These are phyloP conservation scores for Fonsecaea erecta DNA, from an alignment of 2,329 filamentous ascomycete species.

Conservation along the genomic window DNA sequence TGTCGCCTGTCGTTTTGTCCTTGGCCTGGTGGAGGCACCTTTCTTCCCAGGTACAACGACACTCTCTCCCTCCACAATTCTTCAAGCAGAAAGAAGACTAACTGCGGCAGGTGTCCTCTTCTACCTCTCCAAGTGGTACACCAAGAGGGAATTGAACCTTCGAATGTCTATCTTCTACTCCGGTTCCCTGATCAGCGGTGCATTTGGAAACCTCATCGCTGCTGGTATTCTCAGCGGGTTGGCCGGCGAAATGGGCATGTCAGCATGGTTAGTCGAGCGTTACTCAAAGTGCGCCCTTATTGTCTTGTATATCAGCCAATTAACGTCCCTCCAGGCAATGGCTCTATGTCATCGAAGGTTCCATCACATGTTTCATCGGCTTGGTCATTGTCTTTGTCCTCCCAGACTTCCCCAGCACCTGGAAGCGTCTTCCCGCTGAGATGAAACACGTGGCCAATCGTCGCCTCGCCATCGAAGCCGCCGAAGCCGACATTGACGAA, in stretches of 20 bases:
- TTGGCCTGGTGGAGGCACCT: slow-evolving; percentile 53
- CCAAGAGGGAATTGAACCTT: slow-evolving; percentile 60
- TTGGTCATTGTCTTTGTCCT: slow-evolving; percentile 43
- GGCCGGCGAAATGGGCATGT: slow-evolving; percentile 61
- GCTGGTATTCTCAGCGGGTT: slow-evolving; percentile 55
- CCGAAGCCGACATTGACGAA: slow-evolving; percentile 56
- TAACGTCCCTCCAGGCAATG: slow-evolving; percentile 49
- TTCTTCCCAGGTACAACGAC: slow-evolving; percentile 46
- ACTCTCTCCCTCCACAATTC: background rate
- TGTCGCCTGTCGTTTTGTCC: slow-evolving; percentile 49
- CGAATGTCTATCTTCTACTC: slow-evolving; percentile 63
- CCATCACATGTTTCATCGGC: slow-evolving; percentile 51
- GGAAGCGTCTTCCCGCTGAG: slow-evolving; percentile 49
- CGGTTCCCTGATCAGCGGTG: slow-evolving; percentile 57
- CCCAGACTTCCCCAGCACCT: slow-evolving; percentile 52
- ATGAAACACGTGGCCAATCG: slow-evolving; percentile 54
- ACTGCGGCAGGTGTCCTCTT: slow-evolving; percentile 55
- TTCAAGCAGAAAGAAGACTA: background rate
- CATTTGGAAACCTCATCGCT: slow-evolving; percentile 61
- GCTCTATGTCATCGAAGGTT: slow-evolving; percentile 64
- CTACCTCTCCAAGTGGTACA: slow-evolving; percentile 68
- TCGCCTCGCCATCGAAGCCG: slow-evolving; percentile 57
- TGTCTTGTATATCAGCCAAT: background rate
- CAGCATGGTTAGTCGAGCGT: slow-evolving; percentile 55
- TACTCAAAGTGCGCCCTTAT: background rate